Evolutionary conservation across 345 rosid species (phyloP).

Genomic region (Corchorus olitorius): DNA sequence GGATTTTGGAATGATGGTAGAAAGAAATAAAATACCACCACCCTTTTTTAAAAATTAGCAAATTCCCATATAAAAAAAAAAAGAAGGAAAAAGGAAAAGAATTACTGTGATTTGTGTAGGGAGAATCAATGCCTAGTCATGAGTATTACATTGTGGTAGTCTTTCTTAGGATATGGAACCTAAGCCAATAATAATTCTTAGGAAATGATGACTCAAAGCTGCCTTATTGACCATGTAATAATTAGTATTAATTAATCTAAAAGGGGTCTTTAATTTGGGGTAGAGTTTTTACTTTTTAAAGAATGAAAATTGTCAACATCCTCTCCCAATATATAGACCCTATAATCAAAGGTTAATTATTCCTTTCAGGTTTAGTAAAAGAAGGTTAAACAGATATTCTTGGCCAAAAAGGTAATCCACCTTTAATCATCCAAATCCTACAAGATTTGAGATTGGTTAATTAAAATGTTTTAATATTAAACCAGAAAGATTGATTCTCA

Average conservation of each 20-base stretch:
- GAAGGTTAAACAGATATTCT: conserved; percentile 10
- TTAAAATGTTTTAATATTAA: conserved; percentile 6
- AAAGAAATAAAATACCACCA: neutral
- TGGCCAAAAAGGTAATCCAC: conserved; percentile 19
- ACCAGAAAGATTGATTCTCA: conserved; percentile 16
- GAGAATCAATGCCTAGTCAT: conserved; percentile 9
- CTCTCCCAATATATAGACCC: conserved; percentile 8
- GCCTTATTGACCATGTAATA: conserved; percentile 14
- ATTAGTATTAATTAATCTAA: conserved; percentile 12
- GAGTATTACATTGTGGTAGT: conserved; percentile 7
- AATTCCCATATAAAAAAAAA: neutral
- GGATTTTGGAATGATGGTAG: neutral
- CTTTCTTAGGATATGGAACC: conserved; percentile 16
- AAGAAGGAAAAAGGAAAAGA: neutral
- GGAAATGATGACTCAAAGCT: conserved; percentile 24
- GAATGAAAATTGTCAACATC: conserved; percentile 26
- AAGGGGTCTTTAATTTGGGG: conserved; percentile 8
- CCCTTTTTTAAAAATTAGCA: neutral
- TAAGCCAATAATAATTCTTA: conserved; percentile 29
- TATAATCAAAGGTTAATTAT: conserved; percentile 18
- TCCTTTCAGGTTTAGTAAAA: conserved; percentile 15
- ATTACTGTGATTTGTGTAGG: neutral
- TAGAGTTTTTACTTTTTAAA: neutral
- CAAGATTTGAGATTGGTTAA: conserved; percentile 30
- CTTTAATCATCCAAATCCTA: conserved; percentile 30